Percentiles rank a stretch among this genome's conserved stretches.
Evolutionary conservation across 2,329 filamentous ascomycete species (phyloP).

Genomic region (Aspergillus sp.): DNA sequence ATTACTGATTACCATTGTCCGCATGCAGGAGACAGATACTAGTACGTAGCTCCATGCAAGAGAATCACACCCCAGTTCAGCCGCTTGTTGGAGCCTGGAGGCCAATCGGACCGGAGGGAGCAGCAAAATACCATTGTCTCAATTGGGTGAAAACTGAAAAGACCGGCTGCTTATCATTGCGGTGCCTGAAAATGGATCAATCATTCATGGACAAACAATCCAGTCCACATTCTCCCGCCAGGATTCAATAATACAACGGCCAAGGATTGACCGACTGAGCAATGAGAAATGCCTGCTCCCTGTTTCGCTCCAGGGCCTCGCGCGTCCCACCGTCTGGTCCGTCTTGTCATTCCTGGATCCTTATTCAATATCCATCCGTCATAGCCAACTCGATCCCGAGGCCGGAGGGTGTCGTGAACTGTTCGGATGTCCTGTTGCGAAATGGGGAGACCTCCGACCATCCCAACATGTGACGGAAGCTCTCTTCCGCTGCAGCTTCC

Average conservation of each 20-base stretch:
- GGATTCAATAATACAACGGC: background rate
- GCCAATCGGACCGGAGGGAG: conserved; percentile 1
- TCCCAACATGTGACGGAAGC: too few species aligned
- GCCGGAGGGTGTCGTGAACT: too few species aligned
- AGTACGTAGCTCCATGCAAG: conserved; percentile 5
- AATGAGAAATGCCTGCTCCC: conserved; percentile 4
- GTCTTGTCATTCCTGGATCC: background rate
- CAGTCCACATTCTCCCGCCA: background rate
- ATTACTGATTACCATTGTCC: conserved; percentile 9
- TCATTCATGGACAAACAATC: too few species aligned
- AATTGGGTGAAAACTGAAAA: background rate
- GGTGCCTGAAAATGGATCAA: too few species aligned
- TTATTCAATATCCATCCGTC: too few species aligned
- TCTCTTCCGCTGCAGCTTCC: too few species aligned
- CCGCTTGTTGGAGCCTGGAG: background rate
- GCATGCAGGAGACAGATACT: conserved; percentile 13
- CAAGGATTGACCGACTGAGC: conserved; percentile 1
- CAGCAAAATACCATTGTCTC: background rate
- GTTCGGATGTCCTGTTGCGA: too few species aligned
- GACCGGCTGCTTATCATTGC: background rate
- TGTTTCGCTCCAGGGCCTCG: conserved; percentile 7
- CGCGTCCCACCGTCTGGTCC: background rate
- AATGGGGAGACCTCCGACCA: too few species aligned
- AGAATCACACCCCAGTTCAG: conserved; percentile 7
- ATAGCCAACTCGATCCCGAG: too few species aligned